Evolutionary conservation across 108 stramenopile species (phyloP), one percentile per base, ranked within the genome.

Genomic region (Cyclotella sp.): DNA sequence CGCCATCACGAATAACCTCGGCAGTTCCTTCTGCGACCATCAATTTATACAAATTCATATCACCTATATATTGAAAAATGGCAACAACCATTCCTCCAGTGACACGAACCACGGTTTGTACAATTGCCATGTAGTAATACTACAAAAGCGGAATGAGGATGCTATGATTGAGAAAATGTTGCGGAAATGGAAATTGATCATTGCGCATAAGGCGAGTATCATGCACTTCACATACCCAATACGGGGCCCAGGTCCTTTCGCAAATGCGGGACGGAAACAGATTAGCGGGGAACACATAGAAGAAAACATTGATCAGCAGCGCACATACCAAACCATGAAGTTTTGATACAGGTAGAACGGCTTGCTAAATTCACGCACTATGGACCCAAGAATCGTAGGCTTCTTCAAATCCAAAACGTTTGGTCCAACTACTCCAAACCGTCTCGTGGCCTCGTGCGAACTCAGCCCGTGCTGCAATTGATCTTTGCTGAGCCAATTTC

Each of bases 51-150:
- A 89, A 72, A 43, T 77, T 60, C 27, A 51, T 67, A 42, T 87
- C 86, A 58, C 60, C 85, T 18, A 53, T 75, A 65, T 83, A 89
- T 67, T 85, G 84, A 45, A 87, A 87, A 4, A 70, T 19, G 34
- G 79, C 44, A 1, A 87, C 85, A 11, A 79, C 75, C 44, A 86
- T 26, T 24, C 83, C 90, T 26, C 86, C 84, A 24, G 66, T 84
- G 0, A 82, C 26, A 44, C 78, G 75, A 67, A 87, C 70, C 12
- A 68, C 22, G 3, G 73, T 54, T 22, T 85, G 54, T 10, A 85
- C 61, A 42, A 87, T 82, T 0, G 84, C 84, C 90, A 91, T 87
- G 61, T 91, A 87, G 39, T 79, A 89, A 68, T 91, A 91, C 75
- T 63, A 9, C 13, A 63, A 63, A 27, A 2, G 3, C 1, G 9